Evolutionary conservation across 2,329 filamentous ascomycete genomes (phyloP), one percentile per base, ranked within the genome.

Genomic region (Cytospora piceae): DNA sequence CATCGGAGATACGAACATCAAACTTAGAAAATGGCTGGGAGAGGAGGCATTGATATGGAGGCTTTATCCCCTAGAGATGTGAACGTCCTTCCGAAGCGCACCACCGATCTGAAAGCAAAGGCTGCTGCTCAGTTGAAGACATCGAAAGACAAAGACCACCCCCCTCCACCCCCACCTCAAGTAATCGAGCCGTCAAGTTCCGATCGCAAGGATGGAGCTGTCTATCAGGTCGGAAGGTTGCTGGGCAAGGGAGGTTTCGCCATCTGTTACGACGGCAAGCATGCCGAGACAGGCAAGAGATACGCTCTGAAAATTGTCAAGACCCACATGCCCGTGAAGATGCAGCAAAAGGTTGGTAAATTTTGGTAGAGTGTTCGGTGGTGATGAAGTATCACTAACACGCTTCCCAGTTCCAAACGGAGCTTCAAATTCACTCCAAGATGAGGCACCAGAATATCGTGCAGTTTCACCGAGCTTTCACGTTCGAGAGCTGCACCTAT

Each of bases 391-490:
- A 24, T 22, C 9, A 22, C 66, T 72, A 58, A 71, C 31, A 17
- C n/a, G 3, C 15, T 4, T 20, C 49, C 55, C 51, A 89, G 86
- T 89, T 90, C 72, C 87, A 89, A 87, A 87, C 87, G 27, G 95
- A 99, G 77, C 86, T 99, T 8, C 94, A 98, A 78, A 97, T 99
- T 67, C 95, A 99, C 79, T 97, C 95, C 53, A 99, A 98, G 76
- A 94, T 99, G 88, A 89, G 90, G 65, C 95, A 99, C 74, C 91
- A 91, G 61, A 97, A 97, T 76, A 94, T 99, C 70, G 95, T 99
- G 69, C 91, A 94, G 72, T 99, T 99, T 77, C 88, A 96, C 73
- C 89, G 94, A 71, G 95, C 95, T 39, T 99, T 99, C 75, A 91
- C 94, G 15, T 96, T 94, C 77, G 85, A 93, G 70, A 89, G 87